Conservation (phyloP, 345 rosid species). For the Hibiscus tridactylites region DNA sequence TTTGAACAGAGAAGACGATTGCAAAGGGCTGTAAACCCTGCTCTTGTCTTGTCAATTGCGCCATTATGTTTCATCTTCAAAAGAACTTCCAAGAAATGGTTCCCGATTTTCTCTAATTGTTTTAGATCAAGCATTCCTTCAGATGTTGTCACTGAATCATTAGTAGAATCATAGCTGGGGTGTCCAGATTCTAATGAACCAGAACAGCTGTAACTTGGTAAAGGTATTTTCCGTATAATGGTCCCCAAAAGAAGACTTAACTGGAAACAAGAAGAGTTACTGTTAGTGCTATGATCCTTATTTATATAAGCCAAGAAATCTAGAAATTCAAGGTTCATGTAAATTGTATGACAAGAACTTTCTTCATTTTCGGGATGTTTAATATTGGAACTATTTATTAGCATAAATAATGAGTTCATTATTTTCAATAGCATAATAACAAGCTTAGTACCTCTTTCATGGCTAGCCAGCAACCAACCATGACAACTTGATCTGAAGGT, state of each 20-base stretch:
- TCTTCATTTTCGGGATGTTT: not conserved
- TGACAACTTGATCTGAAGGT: conserved; percentile 68
- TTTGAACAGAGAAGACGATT: conserved; percentile 91
- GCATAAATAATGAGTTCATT: not conserved
- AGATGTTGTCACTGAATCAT: conserved; percentile 19
- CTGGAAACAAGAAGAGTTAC: conserved; percentile 35
- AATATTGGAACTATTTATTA: not conserved
- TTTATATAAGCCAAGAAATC: not conserved
- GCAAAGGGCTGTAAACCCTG: conserved; percentile 95
- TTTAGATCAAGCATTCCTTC: conserved; percentile 60
- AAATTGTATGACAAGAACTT: conserved; percentile 1
- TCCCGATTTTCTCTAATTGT: conserved; percentile 81
- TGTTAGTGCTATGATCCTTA: not conserved
- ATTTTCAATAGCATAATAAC: conserved; percentile 3
- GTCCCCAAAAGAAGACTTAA: conserved; percentile 94
- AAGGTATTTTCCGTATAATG: conserved; percentile 79
- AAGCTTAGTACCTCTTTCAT: conserved; percentile 80
- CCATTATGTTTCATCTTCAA: conserved; percentile 96
- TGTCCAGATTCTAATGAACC: conserved; percentile 27
- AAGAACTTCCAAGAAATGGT: conserved; percentile 92
- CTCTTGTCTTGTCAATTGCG: conserved; percentile 97
- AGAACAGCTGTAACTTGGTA: conserved; percentile 44
- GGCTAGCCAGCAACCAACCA: conserved; percentile 99
- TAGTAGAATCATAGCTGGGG: conserved; percentile 22
- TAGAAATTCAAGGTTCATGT: not conserved